Evolutionary conservation across 108 stramenopile species (phyloP), one percentile per base, ranked within the genome.

Genomic region (Licmophora abbreviata): DNA sequence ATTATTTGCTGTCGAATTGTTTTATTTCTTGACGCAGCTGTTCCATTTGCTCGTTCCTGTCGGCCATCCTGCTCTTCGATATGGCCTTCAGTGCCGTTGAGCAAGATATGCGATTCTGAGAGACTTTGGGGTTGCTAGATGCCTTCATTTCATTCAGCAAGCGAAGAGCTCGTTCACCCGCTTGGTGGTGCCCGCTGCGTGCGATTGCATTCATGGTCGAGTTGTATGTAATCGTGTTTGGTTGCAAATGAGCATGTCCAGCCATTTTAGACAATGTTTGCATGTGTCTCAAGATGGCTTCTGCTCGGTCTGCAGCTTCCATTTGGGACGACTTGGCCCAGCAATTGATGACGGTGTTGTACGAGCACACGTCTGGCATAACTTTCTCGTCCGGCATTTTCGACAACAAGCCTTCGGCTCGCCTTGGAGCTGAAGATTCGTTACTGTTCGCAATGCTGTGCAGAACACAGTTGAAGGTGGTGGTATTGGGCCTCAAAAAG

Each of bases 341-440:
- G 22, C 48, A 38, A 43, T 51, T 61, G 58, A 64, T 41, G 27
- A 64, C 58, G 2, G 58, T 37, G 44, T 64, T 64, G 63, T 59
- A 70, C 1, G 58, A 44, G 25, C 58, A 34, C 10, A 51, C 34
- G 44, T 70, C 59, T n/a, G 69, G 69, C 20, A 27, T 52, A 32
- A 10, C 25, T 15, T 40, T 40, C 5, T 15, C 18, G 15, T 40
- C 5, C 38, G 15, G 18, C 38, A 40, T 40, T 4, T 20, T 15
- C 20, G 38, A 40, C 38, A 40, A 40, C 18, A 40, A 15, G 59
- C 1, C 51, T 56, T 36, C 56, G 57, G 41, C 60, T 51, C 25
- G 48, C 34, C 17, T 71, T 58, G 44, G 69, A 66, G 50, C 73
- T 47, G 53, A 66, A 48, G 54, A 64, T 46, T 43, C 67, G 63